A percentile compares a stretch with the other conserved stretches of the same genome.
These are phyloP conservation scores for Pythium sp. DNA, from an alignment of 352 stramenopile genomes.

Conservation along the genomic window DNA sequence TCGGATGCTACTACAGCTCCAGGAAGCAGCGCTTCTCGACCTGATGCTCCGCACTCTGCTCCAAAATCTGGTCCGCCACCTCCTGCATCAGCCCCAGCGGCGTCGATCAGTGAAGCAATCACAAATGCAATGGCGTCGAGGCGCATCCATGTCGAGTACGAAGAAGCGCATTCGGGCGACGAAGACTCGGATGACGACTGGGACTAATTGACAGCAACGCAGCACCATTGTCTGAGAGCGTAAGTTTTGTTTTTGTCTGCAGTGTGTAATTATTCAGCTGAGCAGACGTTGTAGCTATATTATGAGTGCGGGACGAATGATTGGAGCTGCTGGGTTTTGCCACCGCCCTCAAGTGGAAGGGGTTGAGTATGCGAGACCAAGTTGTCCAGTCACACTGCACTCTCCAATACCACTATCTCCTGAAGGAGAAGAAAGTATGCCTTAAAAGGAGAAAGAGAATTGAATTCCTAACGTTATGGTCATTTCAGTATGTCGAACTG, in stretches of 20 bases:
- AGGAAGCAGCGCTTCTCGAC: background rate
- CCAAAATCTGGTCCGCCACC: constrained; percentile 21
- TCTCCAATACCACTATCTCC: background rate
- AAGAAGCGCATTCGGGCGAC: constrained; percentile 54
- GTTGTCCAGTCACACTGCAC: background rate
- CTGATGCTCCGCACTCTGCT: constrained; percentile 15
- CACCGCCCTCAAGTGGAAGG: constrained; percentile 16
- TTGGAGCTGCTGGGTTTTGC: background rate
- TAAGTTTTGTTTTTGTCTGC: constrained; percentile 10
- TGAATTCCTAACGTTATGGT: background rate
- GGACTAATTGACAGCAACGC: constrained; percentile 33
- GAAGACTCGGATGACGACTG: constrained; percentile 80
- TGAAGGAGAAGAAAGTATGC: constrained; percentile 3
- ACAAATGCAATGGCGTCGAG: constrained; percentile 76
- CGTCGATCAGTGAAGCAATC: constrained; percentile 77
- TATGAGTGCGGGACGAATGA: background rate
- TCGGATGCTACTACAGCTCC: constrained; percentile 2
- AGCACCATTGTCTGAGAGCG: background rate
- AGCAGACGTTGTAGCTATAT: constrained; percentile 9
- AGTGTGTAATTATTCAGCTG: background rate
- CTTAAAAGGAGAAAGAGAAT: background rate
- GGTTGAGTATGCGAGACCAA: background rate
- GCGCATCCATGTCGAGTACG: constrained; percentile 81
- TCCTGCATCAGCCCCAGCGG: constrained; percentile 34
- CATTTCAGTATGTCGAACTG: background rate